phyloP scores from a whole-genome alignment of 2,329 filamentous ascomycete species.

The Akanthomyces muscarius region DNA sequence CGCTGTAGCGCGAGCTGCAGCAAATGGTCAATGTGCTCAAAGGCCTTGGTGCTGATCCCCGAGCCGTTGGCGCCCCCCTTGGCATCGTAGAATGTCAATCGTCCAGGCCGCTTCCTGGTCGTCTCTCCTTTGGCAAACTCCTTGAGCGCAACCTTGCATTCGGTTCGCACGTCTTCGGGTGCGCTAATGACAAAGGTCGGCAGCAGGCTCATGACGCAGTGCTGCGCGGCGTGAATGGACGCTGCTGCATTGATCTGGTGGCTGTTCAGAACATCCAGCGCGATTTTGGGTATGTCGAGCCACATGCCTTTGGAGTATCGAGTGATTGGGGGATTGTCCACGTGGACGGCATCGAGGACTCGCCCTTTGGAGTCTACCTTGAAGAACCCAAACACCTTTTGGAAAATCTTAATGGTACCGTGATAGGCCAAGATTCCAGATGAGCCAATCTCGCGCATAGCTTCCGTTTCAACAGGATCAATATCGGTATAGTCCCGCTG shows the following conservation, averaged over 20 bases:
- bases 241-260: constrained; percentile 76
- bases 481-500: constrained; percentile 93
- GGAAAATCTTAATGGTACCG: constrained; percentile 78
- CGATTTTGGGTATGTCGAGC: constrained; percentile 80
- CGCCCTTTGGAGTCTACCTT: constrained; percentile 84
- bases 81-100: constrained; percentile 91
- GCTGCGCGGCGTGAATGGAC: constrained; percentile 91
- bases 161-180: constrained; percentile 87
- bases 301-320: constrained; percentile 87
- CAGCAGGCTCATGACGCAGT: constrained; percentile 80
- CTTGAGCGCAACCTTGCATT: constrained; percentile 86
- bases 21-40: constrained; percentile 82
- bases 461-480: constrained; percentile 88
- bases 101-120: constrained; percentile 74
- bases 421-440: constrained; percentile 73
- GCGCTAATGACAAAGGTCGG: constrained; percentile 87
- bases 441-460: constrained; percentile 65
- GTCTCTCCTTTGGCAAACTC: constrained; percentile 73
- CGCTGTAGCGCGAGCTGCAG: constrained; percentile 71
- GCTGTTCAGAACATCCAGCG: constrained; percentile 72
- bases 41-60: constrained; percentile 87
- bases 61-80: constrained; percentile 81
- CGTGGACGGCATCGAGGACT: constrained; percentile 85
- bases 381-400: constrained; percentile 94
- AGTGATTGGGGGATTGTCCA: constrained; percentile 89